Evolutionary conservation across 2,329 filamentous ascomycete species (phyloP).

Genomic region (Orbilia oligospora): DNA sequence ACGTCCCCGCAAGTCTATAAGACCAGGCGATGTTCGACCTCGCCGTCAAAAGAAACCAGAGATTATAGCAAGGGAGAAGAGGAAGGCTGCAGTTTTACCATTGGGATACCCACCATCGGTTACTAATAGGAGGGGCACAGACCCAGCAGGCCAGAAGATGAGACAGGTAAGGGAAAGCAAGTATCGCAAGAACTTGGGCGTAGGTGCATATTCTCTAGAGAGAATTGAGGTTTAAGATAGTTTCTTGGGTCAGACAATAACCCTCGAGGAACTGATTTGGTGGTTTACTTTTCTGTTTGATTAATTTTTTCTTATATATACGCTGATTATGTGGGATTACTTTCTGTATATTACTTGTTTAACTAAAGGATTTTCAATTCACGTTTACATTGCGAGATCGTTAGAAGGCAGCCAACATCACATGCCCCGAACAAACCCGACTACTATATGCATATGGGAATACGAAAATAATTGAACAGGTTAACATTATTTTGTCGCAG

Average conservation of each 20-base stretch:
- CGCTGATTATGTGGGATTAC: constrained; percentile 17
- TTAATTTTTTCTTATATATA: constrained; percentile 10
- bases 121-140: constrained; percentile 64
- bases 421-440: background rate
- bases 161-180: constrained; percentile 48
- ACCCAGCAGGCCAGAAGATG: constrained; percentile 35
- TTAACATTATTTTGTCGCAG: no score
- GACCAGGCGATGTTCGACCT: constrained; percentile 41
- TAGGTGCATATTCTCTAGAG: constrained; percentile 58
- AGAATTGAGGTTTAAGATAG: constrained; percentile 47
- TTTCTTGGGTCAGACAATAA: background rate
- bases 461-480: no score
- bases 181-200: constrained; percentile 51
- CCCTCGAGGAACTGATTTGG: constrained; percentile 4
- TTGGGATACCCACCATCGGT: constrained; percentile 56
- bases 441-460: no score
- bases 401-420: background rate
- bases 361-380: constrained; percentile 9
- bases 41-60: constrained; percentile 48
- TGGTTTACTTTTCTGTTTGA: background rate
- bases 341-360: constrained; percentile 39
- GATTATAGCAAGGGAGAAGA: constrained; percentile 49
- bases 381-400: background rate
- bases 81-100: constrained; percentile 55
- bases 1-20: constrained; percentile 33